Base-by-base conservation (phyloP, 495 filamentous ascomycete species). In the Tuber melanosporum region DNA sequence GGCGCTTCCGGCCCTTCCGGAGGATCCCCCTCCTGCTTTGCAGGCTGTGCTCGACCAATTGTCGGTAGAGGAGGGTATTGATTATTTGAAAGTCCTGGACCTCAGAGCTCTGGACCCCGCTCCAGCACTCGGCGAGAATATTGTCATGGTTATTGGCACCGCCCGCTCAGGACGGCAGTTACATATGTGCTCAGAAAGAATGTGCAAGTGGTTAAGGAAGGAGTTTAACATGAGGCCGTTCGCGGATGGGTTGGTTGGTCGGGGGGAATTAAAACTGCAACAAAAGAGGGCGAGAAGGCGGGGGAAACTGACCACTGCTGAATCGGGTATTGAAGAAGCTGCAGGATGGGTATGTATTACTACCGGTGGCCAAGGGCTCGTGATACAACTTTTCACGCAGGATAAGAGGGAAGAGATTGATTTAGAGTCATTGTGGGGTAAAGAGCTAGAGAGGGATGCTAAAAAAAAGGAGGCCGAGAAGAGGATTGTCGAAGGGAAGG, bases 271-370 rank as follows among this genome's bases (percentile, higher is more conserved):
- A 72, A 98, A 97, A 86, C 89, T 92, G 72, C 97, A 93, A 80
- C 85, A 97, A 72, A 88, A 91, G 62, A 87, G 95, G 44, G 92
- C 92, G 82, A 90, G 90, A n/a, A 91, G 91, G 82, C 89, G 92
- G 75, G 91, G 92, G 20, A 92, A 91, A 84, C 84, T 97, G 73
- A 83, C 95, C 45, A 91, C 90, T 22, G 86, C 77, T 78, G 89
- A 84, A 85, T 87, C 85, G 22, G 80, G 85, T 52, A 90, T 85
- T 49, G 83, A 81, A 7, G 86, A 88, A 66, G 94, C 93, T 1
- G 92, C 97, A 52, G 94, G 94, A 1, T 99, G 95, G 95, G 92
- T 99, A 14, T 99, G 96, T 85, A 92, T 98, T 66, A 94, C 97
- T 84, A 87, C 94, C 3, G 93, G 94, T 1, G 85, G 85, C 79